phyloP scores from a whole-genome alignment of 805 yeast genomes.

The Priceomyces melissophilus region DNA sequence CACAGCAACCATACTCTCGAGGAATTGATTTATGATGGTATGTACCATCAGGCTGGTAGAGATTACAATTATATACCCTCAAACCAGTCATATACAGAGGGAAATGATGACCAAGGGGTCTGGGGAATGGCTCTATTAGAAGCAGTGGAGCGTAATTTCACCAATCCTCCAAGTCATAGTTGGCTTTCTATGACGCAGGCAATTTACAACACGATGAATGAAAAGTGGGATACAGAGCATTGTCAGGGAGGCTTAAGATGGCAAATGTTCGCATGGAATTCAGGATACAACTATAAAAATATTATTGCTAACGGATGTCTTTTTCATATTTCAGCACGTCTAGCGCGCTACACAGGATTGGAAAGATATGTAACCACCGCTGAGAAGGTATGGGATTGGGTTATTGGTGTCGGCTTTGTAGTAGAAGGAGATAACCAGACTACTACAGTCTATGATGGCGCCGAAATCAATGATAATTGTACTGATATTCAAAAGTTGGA shows the following conservation, averaged over 20 bases:
- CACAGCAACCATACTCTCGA: conserved; percentile 29
- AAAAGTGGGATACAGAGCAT: conserved; percentile 71
- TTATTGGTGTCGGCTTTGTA: conserved; percentile 41
- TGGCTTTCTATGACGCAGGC: conserved; percentile 90
- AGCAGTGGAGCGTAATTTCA: conserved; percentile 44
- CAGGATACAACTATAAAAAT: conserved; percentile 91
- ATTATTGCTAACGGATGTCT: conserved; percentile 85
- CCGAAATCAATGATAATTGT: conserved; percentile 48
- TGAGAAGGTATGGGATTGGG: conserved; percentile 78
- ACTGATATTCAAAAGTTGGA: conserved; percentile 43
- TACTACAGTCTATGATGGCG: conserved; percentile 55
- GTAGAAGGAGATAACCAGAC: conserved; percentile 21
- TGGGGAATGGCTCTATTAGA: conserved; percentile 48
- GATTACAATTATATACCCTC: conserved; percentile 40
- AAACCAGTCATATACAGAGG: conserved; percentile 45
- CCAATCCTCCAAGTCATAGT: conserved; percentile 50
- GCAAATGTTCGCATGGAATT: conserved; percentile 94
- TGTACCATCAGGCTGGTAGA: conserved; percentile 43
- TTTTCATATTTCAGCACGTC: conserved; percentile 82
- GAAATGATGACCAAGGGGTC: conserved; percentile 51
- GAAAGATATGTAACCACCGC: conserved; percentile 72
- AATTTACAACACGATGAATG: conserved; percentile 84
- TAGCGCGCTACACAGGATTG: conserved; percentile 79
- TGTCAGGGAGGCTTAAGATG: conserved; percentile 93
- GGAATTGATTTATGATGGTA: conserved; percentile 30